Percentiles rank a stretch among this genome's conserved stretches.
These are phyloP conservation scores for Acer campestre DNA, from an alignment of 345 rosid species.

Conservation along the genomic window DNA sequence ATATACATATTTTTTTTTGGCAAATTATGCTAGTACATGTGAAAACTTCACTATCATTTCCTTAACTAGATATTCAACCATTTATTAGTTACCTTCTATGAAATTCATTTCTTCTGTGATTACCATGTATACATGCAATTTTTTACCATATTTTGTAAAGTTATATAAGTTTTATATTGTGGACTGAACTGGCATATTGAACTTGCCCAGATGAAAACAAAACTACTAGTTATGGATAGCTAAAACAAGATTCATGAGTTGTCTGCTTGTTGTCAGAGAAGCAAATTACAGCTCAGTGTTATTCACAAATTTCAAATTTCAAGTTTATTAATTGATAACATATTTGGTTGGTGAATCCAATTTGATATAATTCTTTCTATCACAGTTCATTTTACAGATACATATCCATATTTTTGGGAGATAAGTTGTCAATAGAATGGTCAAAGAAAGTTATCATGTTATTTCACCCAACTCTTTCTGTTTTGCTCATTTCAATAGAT, in stretches of 20 bases:
- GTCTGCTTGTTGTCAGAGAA: background rate
- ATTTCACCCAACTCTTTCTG: no score
- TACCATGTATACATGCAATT: background rate
- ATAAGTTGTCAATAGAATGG: background rate
- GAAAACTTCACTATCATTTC: background rate
- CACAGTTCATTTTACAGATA: background rate
- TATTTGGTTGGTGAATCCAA: no score
- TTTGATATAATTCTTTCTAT: no score
- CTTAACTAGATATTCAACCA: background rate
- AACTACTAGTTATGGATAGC: background rate
- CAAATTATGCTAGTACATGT: background rate
- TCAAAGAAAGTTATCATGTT: background rate
- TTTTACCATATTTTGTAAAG: background rate
- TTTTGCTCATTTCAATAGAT: no score
- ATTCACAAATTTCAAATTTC: background rate
- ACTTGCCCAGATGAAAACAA: background rate
- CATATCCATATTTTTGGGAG: constrained; percentile 1
- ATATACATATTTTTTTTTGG: background rate
- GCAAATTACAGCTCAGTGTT: background rate
- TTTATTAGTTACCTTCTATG: background rate
- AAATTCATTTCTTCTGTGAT: background rate
- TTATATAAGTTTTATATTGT: background rate
- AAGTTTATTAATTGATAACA: no score
- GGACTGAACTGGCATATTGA: background rate
- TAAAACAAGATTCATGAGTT: no score